These are phyloP conservation scores for Lactarius indigo DNA, from an alignment of 768 basidiomycete species.

Conservation along the genomic window DNA sequence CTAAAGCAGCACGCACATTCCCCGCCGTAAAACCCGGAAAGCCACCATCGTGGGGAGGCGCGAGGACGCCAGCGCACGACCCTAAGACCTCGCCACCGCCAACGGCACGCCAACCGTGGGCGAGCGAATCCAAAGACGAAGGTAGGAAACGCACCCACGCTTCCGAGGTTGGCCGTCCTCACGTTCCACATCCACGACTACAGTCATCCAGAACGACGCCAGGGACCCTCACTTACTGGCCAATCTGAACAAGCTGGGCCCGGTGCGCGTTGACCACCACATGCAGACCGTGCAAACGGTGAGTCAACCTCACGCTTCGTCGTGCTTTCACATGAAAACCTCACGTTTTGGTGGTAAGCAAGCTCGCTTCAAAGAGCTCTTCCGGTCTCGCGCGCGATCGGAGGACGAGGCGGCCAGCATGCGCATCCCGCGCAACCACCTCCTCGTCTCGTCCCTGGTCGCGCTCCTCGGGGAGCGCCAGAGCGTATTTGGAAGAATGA, in stretches of 20 bases:
- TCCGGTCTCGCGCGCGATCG: slow-evolving; percentile 50
- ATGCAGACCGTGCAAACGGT: slow-evolving; percentile 51
- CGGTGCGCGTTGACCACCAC: slow-evolving; percentile 66
- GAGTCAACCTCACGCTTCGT: slow-evolving; percentile 24
- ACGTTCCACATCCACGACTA: not conserved
- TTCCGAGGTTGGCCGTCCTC: not conserved
- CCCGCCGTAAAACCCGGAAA: not conserved
- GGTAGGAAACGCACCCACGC: not conserved
- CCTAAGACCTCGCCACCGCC: not conserved
- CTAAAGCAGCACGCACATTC: slow-evolving; percentile 4
- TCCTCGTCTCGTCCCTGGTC: slow-evolving; percentile 50
- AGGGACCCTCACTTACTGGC: slow-evolving; percentile 67
- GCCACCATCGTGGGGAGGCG: slow-evolving; percentile 14
- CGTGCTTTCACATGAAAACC: not conserved
- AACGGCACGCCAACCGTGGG: slow-evolving; percentile 11
- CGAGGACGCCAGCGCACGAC: not conserved
- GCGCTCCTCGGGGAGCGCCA: slow-evolving; percentile 66
- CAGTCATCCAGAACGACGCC: slow-evolving; percentile 43
- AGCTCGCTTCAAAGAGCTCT: slow-evolving; percentile 39
- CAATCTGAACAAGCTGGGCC: slow-evolving; percentile 61
- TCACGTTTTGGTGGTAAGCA: slow-evolving; percentile 12
- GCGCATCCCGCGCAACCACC: slow-evolving; percentile 45
- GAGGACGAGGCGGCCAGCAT: slow-evolving; percentile 50
- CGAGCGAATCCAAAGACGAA: slow-evolving; percentile 21
- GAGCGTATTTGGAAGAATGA: slow-evolving; percentile 20